phyloP scores from a whole-genome alignment of 2,329 filamentous ascomycete genomes.

The Immersiporthe knoxdaviesiana region DNA sequence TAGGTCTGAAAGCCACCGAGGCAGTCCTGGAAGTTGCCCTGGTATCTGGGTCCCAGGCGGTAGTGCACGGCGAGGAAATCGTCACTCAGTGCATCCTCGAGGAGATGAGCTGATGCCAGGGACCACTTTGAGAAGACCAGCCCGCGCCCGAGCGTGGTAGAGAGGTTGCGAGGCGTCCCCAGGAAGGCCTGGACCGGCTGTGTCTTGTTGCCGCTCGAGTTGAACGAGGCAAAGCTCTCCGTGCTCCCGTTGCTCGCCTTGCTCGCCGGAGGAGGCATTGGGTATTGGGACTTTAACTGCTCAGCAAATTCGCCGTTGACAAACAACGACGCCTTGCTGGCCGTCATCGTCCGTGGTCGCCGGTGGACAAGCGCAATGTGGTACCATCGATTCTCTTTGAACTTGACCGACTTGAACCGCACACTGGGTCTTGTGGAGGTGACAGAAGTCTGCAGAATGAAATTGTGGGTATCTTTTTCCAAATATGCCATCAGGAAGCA shows the following conservation, averaged over 20 bases:
- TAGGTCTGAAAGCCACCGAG: conserved; percentile 97
- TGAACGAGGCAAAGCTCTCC: conserved; percentile 72
- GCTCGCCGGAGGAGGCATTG: conserved; percentile 69
- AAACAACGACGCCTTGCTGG: conserved; percentile 84
- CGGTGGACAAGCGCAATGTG: conserved; percentile 89
- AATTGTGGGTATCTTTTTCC: conserved; percentile 88
- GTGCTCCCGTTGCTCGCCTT: conserved; percentile 62
- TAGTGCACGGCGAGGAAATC: conserved; percentile 90
- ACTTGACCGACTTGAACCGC: conserved; percentile 82
- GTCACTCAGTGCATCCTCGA: conserved; percentile 85
- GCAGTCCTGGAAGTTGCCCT: conserved; percentile 96
- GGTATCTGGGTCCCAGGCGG: conserved; percentile 86
- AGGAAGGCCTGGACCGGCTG: conserved; percentile 87
- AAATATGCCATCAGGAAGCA: conserved; percentile 95
- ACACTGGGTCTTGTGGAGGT: conserved; percentile 85
- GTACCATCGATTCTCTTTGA: conserved; percentile 83
- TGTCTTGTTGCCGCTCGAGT: conserved; percentile 58
- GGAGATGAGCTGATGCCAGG: conserved; percentile 84
- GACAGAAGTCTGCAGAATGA: conserved; percentile 95
- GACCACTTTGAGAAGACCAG: conserved; percentile 83
- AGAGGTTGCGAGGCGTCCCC: conserved; percentile 88
- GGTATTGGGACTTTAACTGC: conserved; percentile 87
- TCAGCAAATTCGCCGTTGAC: conserved; percentile 94
- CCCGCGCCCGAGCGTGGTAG: conserved; percentile 72
- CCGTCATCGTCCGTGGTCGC: conserved; percentile 71